phyloP scores from a whole-genome alignment of 139 green algal genomes.

The Chlamydomonas incerta region DNA sequence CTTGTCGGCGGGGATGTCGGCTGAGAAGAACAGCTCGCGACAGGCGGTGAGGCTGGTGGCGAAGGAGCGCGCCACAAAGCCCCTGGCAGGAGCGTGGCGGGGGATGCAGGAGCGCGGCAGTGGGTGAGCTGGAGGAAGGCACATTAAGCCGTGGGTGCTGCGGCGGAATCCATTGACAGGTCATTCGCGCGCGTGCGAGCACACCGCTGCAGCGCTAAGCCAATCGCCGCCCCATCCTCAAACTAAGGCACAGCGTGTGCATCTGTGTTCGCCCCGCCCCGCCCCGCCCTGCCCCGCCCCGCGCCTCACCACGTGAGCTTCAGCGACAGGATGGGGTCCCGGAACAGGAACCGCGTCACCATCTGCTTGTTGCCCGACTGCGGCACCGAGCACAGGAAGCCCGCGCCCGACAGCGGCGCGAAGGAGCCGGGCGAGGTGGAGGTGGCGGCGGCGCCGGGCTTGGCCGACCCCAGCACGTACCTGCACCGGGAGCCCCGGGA shows the following conservation, averaged over 20 bases:
- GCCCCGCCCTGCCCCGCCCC: neutral
- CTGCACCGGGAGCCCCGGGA: no score
- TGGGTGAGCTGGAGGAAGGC: no score
- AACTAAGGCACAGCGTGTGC: no score
- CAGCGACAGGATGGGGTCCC: slow-evolving; percentile 58
- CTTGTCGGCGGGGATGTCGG: slow-evolving; percentile 66
- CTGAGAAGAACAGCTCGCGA: slow-evolving; percentile 79
- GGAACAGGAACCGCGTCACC: slow-evolving; percentile 65
- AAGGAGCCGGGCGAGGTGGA: slow-evolving; percentile 14
- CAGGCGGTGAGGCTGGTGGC: slow-evolving; percentile 53
- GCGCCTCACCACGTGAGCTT: slow-evolving; percentile 78
- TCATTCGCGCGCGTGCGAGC: no score
- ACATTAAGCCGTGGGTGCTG: no score
- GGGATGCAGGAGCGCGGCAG: no score
- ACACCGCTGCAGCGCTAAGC: no score
- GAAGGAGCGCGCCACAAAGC: slow-evolving; percentile 78
- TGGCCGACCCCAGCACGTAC: slow-evolving; percentile 41
- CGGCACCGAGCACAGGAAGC: slow-evolving; percentile 69
- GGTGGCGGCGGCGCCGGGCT: neutral
- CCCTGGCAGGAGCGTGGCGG: slow-evolving; percentile 61
- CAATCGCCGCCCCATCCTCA: no score
- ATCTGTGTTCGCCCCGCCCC: no score
- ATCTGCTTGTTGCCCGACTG: slow-evolving; percentile 76
- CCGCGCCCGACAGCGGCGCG: slow-evolving; percentile 63
- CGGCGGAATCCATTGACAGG: no score